These are phyloP conservation scores for Fusarium verrucosum DNA, from an alignment of 2,329 filamentous ascomycete genomes.

Conservation along the genomic window DNA sequence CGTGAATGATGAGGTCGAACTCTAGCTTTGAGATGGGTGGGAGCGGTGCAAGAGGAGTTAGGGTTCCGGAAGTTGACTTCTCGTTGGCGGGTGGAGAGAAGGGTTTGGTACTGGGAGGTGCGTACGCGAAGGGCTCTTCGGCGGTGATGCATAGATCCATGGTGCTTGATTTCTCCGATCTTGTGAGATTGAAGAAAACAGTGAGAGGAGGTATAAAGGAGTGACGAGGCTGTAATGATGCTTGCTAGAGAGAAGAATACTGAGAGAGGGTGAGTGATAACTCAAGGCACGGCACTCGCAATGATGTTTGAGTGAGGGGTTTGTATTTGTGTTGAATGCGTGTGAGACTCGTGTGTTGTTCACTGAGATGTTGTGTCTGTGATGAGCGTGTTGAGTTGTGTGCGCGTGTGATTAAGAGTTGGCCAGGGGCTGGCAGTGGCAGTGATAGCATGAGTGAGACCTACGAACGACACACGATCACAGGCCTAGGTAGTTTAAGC, in stretches of 20 bases:
- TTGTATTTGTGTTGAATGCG: neutral
- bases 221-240: neutral
- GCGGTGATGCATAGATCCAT: constrained; percentile 45
- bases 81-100: constrained; percentile 27
- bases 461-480: neutral
- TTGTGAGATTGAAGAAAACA: neutral
- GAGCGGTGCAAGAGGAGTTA: neutral
- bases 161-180: neutral
- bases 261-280: neutral
- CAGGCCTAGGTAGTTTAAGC: no score
- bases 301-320: neutral
- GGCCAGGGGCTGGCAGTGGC: constrained; percentile 17
- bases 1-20: constrained; percentile 41
- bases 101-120: constrained; percentile 30
- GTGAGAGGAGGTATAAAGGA: neutral
- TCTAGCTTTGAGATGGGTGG: constrained; percentile 22
- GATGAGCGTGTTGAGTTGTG: neutral
- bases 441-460: constrained; percentile 11
- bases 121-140: constrained; percentile 38
- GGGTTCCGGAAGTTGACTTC: neutral
- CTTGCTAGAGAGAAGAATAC: neutral
- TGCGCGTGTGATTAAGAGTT: neutral
- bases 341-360: neutral
- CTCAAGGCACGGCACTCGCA: no score
- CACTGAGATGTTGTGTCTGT: neutral